A percentile compares a stretch with the other conserved stretches of the same genome.
These are phyloP conservation scores for Carex cristatella DNA, from an alignment of 176 grass and related monocot genomes.

Conservation along the genomic window DNA sequence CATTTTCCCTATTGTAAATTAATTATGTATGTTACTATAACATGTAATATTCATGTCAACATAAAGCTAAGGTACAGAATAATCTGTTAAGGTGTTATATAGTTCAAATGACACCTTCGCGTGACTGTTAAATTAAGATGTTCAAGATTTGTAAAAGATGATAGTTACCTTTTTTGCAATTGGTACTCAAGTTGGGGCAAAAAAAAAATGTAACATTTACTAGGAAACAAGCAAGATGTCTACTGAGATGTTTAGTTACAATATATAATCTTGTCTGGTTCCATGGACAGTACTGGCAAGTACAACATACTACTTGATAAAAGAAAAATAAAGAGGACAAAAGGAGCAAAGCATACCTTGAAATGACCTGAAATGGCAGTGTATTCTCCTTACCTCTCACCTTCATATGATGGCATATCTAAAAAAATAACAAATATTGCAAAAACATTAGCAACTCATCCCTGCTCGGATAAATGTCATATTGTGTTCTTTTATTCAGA, in stretches of 20 bases:
- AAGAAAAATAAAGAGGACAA: background rate
- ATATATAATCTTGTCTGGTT: background rate
- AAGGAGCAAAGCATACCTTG: constrained; percentile 37
- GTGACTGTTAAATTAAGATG: too few relatives aligned
- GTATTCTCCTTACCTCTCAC: constrained; percentile 89
- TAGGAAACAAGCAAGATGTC: background rate
- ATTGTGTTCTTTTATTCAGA: background rate
- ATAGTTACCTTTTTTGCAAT: too few relatives aligned
- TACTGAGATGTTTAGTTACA: background rate
- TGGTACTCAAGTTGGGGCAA: too few relatives aligned
- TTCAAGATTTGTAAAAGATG: too few relatives aligned
- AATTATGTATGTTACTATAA: too few relatives aligned
- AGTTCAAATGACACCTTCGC: too few relatives aligned
- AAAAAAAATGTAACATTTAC: background rate
- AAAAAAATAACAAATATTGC: background rate
- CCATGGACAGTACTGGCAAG: background rate
- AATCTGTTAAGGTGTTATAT: too few relatives aligned
- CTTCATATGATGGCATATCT: constrained; percentile 98
- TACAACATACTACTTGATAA: background rate
- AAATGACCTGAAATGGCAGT: constrained; percentile 95
- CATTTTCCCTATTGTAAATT: too few relatives aligned
- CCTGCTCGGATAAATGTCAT: background rate
- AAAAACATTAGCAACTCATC: background rate
- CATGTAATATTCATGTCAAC: too few relatives aligned
- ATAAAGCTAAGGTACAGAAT: too few relatives aligned